These are phyloP conservation scores for Alternaria panax DNA, from an alignment of 2,329 filamentous ascomycete species.

Conservation along the genomic window DNA sequence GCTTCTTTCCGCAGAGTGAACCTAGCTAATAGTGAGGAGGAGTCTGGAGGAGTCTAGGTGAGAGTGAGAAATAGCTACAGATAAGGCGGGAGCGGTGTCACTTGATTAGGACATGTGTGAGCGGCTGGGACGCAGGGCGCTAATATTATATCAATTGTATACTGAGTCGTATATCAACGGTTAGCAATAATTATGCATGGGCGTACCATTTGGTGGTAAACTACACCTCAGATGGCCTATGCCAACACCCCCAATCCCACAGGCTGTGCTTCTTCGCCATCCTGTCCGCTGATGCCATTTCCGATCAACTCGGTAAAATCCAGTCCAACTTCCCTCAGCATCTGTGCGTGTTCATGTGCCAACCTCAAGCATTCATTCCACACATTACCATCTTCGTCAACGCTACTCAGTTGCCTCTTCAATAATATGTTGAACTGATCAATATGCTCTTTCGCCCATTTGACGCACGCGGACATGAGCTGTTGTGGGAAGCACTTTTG, in stretches of 20 bases:
- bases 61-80: conserved; percentile 6
- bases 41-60: conserved; percentile 17
- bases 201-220: not conserved
- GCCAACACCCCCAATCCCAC: conserved; percentile 41
- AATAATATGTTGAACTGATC: conserved; percentile 89
- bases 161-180: not conserved
- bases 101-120: not conserved
- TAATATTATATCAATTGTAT: not conserved
- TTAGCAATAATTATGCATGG: not conserved
- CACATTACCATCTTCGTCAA: conserved; percentile 75
- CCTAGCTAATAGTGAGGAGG: not conserved
- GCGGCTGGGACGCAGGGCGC: not conserved
- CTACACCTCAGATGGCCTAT: not conserved
- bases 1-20: not conserved
- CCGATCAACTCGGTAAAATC: conserved; percentile 88
- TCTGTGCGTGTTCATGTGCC: conserved; percentile 78
- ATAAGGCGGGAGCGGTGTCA: not conserved
- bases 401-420: conserved; percentile 83
- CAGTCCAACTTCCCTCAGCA: conserved; percentile 84
- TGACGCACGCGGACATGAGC: conserved; percentile 93
- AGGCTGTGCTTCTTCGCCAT: not conserved
- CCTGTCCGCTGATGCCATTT: conserved; percentile 27
- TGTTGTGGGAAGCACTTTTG: conserved; percentile 78
- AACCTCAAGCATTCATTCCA: conserved; percentile 86
- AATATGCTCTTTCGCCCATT: conserved; percentile 96